phyloP scores from a whole-genome alignment of 1,284 basidiomycete genomes.

The Pisolithus thermaeus region DNA sequence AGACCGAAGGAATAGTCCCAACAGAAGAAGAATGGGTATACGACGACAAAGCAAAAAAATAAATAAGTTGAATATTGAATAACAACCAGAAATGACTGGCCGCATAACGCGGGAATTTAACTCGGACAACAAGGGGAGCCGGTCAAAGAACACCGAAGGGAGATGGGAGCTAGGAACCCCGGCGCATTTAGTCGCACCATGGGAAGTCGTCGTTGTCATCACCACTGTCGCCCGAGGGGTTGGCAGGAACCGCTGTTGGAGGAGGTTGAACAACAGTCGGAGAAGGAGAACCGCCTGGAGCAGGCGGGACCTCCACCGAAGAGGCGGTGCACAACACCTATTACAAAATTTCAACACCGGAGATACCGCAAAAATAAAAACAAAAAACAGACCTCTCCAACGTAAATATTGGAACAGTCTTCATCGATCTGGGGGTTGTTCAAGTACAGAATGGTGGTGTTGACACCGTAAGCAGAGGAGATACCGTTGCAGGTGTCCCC shows the following conservation, averaged over 20 bases:
- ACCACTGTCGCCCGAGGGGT: background rate
- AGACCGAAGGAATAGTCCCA: constrained; percentile 3
- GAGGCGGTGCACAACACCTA: constrained; percentile 50
- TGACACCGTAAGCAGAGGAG: constrained; percentile 32
- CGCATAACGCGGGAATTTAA: constrained; percentile 1
- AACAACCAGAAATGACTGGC: background rate
- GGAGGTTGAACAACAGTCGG: constrained; percentile 30
- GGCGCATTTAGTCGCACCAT: constrained; percentile 48
- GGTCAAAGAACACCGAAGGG: background rate
- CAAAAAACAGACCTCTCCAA: constrained; percentile 47
- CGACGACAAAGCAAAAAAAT: constrained; percentile 2
- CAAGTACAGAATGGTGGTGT: constrained; percentile 42
- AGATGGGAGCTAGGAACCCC: constrained; percentile 12
- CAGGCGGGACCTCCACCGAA: constrained; percentile 34
- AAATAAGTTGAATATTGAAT: background rate
- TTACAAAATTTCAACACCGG: background rate
- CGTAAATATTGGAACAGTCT: constrained; percentile 57
- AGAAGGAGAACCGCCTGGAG: constrained; percentile 30
- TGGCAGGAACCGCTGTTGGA: constrained; percentile 30
- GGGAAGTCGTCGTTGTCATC: constrained; percentile 39
- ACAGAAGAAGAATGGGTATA: constrained; percentile 21
- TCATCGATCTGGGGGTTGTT: constrained; percentile 68
- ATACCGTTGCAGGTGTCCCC: constrained; percentile 50
- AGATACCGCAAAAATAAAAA: background rate
- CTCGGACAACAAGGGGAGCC: background rate